phyloP scores from a whole-genome alignment of 2,329 filamentous ascomycete species.

The Colletotrichum caudatum region DNA sequence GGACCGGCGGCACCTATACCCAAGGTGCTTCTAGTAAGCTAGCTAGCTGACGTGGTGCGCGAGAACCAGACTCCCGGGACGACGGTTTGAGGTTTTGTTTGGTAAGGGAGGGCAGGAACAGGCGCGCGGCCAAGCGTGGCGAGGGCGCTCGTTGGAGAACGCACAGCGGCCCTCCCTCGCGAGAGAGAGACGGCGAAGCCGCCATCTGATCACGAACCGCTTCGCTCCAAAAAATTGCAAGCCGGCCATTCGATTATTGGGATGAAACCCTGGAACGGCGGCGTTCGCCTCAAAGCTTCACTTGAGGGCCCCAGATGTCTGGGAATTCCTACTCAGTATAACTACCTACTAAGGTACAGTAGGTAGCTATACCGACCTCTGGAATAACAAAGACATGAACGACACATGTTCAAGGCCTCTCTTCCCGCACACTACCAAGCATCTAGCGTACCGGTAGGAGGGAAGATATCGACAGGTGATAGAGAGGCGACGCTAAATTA shows the following conservation, averaged over 20 bases:
- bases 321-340: not conserved
- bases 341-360: no score
- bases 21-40: slow-evolving; percentile 1
- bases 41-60: slow-evolving; percentile 22
- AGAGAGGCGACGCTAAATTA: not conserved
- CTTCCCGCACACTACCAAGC: not conserved
- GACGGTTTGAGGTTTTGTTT: slow-evolving; percentile 5
- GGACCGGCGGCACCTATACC: slow-evolving; percentile 36
- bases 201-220: slow-evolving; percentile 3
- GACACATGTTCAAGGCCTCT: no score
- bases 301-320: not conserved
- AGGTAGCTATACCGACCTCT: not conserved
- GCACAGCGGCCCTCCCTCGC: not conserved
- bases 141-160: not conserved
- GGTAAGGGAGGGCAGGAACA: not conserved
- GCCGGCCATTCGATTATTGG: slow-evolving; percentile 14
- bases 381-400: not conserved
- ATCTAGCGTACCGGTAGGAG: no score
- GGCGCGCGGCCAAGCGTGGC: not conserved
- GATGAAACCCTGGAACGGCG: slow-evolving; percentile 5
- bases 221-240: not conserved
- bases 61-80: slow-evolving; percentile 36
- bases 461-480: not conserved
- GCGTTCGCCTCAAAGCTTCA: slow-evolving; percentile 39
- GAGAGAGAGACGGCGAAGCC: slow-evolving; percentile 3